Percentiles rank a stretch among this genome's conserved stretches.
These are phyloP conservation scores for Thraustochytrium aureum DNA, from an alignment of 352 stramenopile species.

Conservation along the genomic window DNA sequence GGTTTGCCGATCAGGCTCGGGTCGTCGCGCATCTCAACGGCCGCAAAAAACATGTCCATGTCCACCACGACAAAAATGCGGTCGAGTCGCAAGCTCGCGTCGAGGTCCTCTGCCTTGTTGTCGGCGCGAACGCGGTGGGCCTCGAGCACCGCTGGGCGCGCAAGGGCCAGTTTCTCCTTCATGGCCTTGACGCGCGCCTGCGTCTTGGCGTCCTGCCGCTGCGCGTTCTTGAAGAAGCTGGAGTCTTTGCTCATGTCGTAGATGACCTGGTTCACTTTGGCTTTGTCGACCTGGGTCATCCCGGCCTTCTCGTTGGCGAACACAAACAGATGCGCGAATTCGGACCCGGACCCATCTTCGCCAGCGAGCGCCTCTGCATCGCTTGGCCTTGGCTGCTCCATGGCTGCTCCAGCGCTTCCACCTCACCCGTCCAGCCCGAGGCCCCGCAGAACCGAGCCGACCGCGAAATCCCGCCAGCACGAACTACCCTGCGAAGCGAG, in stretches of 20 bases:
- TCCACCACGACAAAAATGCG: conserved; percentile 85
- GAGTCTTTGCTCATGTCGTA: conserved; percentile 84
- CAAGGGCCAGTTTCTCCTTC: conserved; percentile 62
- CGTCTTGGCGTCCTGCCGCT: conserved; percentile 79
- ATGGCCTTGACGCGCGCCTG: conserved; percentile 75
- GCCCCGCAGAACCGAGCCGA: too few species aligned
- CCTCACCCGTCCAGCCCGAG: too few species aligned
- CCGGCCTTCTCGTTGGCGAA: conserved; percentile 69
- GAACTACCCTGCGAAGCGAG: too few species aligned
- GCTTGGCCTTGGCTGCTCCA: too few species aligned
- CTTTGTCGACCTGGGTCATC: conserved; percentile 80
- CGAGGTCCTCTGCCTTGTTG: conserved; percentile 57
- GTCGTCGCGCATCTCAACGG: conserved; percentile 90
- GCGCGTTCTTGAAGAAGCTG: conserved; percentile 84
- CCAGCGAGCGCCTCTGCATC: neutral
- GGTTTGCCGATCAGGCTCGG: conserved; percentile 78
- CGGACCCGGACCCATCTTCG: neutral
- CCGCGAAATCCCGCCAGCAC: too few species aligned
- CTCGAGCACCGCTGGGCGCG: conserved; percentile 60
- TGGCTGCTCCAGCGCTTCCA: too few species aligned
- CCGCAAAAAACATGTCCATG: conserved; percentile 98
- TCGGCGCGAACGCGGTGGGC: conserved; percentile 50
- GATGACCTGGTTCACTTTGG: conserved; percentile 86
- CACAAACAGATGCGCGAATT: conserved; percentile 53
- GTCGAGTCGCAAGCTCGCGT: conserved; percentile 68